Evolutionary conservation across 73 alveolate species (phyloP), one percentile per base, ranked within the genome.

Genomic region (Paramecium octaurelia): DNA sequence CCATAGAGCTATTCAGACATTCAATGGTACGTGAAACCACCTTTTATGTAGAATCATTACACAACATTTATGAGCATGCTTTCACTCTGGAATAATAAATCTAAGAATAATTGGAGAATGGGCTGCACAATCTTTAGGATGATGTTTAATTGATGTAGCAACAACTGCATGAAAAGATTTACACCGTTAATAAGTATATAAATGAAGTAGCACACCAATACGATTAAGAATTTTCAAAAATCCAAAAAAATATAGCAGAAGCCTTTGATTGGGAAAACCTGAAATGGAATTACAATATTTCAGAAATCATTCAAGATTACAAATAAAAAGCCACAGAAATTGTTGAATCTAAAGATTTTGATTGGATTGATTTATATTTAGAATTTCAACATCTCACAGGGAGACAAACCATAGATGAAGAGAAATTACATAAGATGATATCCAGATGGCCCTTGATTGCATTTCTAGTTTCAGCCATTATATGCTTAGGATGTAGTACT

Each of bases 391-490:
- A 64, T 34, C 64, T 70, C 3, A 73, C 92, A 0, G 88, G 88
- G 38, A 43, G 77, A 44, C 24, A 89, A 71, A 46, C 83, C 3
- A 73, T 73, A 5, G 60, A 73, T n/a, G 64, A 73, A 46, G 58
- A 64, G n/a, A 23, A 58, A 23, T 23, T 35, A 10, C 59, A 89
- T 20, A 10, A 24, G 23, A 54, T 69, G 40, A 86, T 93, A 46
- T 88, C 95, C 4, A 87, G 94, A 70, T 93, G 96, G 95, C 99
- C 99, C 21, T 70, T 98, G 27, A 92, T 97, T 58, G 93, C 97
- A 14, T 94, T 94, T 75, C 75, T 98, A 70, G 86, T 68, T 6
- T 86, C 98, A n/a, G 99, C 99, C 10, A 97, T 98, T 73, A 44
- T 95, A 4, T 98, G 99, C 92, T 93, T 98, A 23, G 92, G 94